phyloP scores from a whole-genome alignment of 176 grass and related monocot genomes.

The Microstegium vimineum region DNA sequence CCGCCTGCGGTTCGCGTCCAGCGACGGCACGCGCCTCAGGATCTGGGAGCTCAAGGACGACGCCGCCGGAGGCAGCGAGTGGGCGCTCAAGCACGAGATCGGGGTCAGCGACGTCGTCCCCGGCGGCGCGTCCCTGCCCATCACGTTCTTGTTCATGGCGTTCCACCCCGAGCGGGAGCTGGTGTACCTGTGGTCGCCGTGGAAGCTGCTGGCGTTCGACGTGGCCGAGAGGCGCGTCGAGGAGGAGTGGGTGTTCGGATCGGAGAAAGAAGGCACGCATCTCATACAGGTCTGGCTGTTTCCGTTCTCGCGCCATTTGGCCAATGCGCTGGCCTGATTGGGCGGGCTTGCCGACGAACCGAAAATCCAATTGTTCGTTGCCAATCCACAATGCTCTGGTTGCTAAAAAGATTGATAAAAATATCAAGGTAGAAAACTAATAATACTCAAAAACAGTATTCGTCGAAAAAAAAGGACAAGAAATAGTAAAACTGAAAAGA shows the following conservation, averaged over 20 bases:
- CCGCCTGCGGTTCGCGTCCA: slow-evolving; percentile 49
- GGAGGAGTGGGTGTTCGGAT: slow-evolving; percentile 48
- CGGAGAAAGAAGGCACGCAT: slow-evolving; percentile 49
- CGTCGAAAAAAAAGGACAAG: background rate
- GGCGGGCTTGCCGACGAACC: background rate
- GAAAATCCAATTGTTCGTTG: background rate
- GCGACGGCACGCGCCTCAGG: slow-evolving; percentile 45
- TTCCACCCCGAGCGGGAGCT: slow-evolving; percentile 81
- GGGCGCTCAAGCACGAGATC: slow-evolving; percentile 57
- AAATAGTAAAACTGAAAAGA: background rate
- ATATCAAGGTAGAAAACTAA: background rate
- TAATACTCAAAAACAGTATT: background rate
- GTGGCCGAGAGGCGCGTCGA: slow-evolving; percentile 35
- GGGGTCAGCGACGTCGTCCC: slow-evolving; percentile 36
- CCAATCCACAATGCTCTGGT: background rate
- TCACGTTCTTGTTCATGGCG: slow-evolving; percentile 58
- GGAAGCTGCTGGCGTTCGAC: slow-evolving; percentile 63
- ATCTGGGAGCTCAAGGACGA: slow-evolving; percentile 59
- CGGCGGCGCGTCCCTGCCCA: background rate
- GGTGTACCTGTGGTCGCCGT: slow-evolving; percentile 67
- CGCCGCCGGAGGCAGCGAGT: background rate
- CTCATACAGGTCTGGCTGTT: slow-evolving; percentile 83
- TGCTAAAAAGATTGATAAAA: background rate
- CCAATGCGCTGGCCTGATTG: slow-evolving; percentile 45
- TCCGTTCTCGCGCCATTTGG: slow-evolving; percentile 68